These are phyloP conservation scores for Pichia sp. DNA, from an alignment of 1,139 yeast genomes.

Conservation along the genomic window DNA sequence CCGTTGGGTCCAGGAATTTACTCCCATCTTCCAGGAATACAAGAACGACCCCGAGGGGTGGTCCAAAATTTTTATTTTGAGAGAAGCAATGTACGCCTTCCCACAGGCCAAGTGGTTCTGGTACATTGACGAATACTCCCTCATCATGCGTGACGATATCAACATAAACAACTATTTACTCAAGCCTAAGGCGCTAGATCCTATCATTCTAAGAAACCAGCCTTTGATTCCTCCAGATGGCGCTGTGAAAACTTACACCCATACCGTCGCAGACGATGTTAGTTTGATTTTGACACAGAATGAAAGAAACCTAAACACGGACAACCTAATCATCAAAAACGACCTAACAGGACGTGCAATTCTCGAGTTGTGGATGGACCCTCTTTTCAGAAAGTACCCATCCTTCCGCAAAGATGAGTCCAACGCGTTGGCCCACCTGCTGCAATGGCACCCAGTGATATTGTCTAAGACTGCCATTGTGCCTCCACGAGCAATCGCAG, in stretches of 20 bases:
- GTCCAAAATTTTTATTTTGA: constrained; percentile 54
- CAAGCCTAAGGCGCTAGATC: constrained; percentile 50
- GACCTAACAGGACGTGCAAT: constrained; percentile 60
- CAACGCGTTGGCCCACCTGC: constrained; percentile 69
- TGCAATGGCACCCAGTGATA: constrained; percentile 90
- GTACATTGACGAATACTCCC: constrained; percentile 72
- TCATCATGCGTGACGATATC: constrained; percentile 61
- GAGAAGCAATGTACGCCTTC: constrained; percentile 85
- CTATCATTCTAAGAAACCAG: constrained; percentile 58
- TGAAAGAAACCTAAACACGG: constrained; percentile 53
- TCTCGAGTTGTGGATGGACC: constrained; percentile 72
- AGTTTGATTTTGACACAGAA: constrained; percentile 66
- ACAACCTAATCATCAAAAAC: constrained; percentile 65
- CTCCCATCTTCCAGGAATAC: constrained; percentile 49
- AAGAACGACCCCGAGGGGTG: constrained; percentile 44
- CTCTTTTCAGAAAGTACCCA: constrained; percentile 58
- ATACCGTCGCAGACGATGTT: constrained; percentile 49
- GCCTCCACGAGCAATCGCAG: constrained; percentile 53
- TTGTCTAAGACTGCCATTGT: constrained; percentile 69
- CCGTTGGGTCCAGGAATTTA: constrained; percentile 78
- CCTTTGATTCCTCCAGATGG: constrained; percentile 68
- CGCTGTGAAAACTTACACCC: constrained; percentile 63
- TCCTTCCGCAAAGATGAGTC: constrained; percentile 59
- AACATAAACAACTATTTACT: constrained; percentile 56
- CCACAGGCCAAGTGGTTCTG: constrained; percentile 82